phyloP scores from a whole-genome alignment of 1,139 yeast genomes.

The Fermentozyma sake region DNA sequence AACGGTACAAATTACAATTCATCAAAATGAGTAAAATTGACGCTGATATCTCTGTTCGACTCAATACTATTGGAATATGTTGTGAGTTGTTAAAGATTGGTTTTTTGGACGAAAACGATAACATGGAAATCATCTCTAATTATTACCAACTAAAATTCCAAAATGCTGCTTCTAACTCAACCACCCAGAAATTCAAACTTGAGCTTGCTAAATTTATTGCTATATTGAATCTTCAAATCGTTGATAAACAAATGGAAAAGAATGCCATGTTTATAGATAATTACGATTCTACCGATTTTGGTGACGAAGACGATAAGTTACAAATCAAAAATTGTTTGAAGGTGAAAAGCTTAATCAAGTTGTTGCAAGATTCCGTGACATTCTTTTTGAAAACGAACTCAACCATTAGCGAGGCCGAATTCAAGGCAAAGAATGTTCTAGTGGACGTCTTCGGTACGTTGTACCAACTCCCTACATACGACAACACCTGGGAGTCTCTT shows the following conservation, averaged over 20 bases:
- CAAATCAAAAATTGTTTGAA: conserved; percentile 9
- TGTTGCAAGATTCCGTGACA: conserved; percentile 2
- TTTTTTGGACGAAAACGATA: conserved; percentile 56
- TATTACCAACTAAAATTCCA: conserved; percentile 30
- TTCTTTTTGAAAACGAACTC: too few species aligned
- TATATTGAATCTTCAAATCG: conserved; percentile 15
- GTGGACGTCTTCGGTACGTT: conserved; percentile 13
- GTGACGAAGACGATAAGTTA: conserved; percentile 10
- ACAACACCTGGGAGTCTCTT: conserved; percentile 30
- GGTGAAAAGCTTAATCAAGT: conserved; percentile 19
- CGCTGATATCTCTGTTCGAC: conserved; percentile 42
- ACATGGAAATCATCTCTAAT: conserved; percentile 35
- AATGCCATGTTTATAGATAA: conserved; percentile 18
- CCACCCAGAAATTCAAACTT: conserved; percentile 28
- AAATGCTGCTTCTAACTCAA: conserved; percentile 5
- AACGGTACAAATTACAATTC: conserved; percentile 60
- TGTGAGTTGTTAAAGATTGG: conserved; percentile 57
- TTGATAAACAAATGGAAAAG: conserved; percentile 17
- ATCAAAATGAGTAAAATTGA: conserved; percentile 50
- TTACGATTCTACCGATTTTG: conserved; percentile 17
- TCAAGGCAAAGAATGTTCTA: conserved; percentile 1
- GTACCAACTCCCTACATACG: conserved; percentile 16
- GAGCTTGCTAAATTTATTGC: conserved; percentile 30
- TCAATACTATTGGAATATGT: conserved; percentile 49
- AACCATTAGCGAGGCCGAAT: conserved; percentile 1